Conservation (phyloP, 2,329 filamentous ascomycete genomes). For the Chrysoporthe cubensis region DNA sequence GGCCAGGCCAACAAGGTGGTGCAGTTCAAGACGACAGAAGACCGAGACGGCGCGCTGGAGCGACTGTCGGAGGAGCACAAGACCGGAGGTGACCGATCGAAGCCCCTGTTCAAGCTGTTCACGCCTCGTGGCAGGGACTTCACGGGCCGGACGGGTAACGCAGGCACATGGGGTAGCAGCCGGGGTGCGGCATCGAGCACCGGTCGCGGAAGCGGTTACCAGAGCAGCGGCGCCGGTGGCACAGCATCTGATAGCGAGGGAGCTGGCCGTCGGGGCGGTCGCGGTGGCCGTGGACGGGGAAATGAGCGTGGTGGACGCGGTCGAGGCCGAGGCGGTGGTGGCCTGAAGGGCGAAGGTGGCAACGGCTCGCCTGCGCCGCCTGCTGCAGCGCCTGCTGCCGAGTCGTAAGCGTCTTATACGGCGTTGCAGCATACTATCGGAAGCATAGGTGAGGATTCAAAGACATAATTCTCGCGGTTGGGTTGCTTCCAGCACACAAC, state of each 20-base stretch:
- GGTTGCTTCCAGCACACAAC: neutral
- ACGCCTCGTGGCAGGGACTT: constrained; percentile 64
- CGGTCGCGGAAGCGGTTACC: constrained; percentile 72
- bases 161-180: constrained; percentile 70
- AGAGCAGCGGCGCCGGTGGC: constrained; percentile 80
- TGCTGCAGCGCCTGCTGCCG: constrained; percentile 51
- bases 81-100: constrained; percentile 74
- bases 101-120: constrained; percentile 83
- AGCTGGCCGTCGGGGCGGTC: constrained; percentile 56
- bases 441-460: neutral
- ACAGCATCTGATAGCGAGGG: constrained; percentile 73
- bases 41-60: constrained; percentile 78
- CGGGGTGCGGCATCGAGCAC: constrained; percentile 62
- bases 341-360: constrained; percentile 61
- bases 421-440: neutral
- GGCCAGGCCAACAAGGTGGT: constrained; percentile 82
- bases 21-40: constrained; percentile 78
- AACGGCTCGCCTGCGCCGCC: constrained; percentile 57
- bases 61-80: constrained; percentile 77
- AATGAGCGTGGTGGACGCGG: constrained; percentile 61
- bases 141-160: constrained; percentile 62
- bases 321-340: constrained; percentile 59
- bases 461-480: constrained; percentile 2
- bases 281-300: constrained; percentile 59
- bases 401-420: constrained; percentile 19